phyloP scores from a whole-genome alignment of 306 rosid species.

The Hippophae rhamnoides region DNA sequence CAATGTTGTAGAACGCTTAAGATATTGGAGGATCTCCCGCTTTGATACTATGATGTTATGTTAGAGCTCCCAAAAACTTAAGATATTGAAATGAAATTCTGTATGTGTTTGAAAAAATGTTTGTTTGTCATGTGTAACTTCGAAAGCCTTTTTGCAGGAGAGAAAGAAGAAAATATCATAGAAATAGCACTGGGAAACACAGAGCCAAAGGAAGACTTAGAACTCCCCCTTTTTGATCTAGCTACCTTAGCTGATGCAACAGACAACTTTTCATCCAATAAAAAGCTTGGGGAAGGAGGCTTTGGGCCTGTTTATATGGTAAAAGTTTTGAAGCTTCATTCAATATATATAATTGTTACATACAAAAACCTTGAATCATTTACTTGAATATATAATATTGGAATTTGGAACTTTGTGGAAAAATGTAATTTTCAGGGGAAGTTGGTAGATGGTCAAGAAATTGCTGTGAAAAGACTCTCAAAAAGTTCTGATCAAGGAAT shows the following conservation, averaged over 20 bases:
- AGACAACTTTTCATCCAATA: conserved; percentile 23
- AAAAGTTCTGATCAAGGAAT: conserved; percentile 44
- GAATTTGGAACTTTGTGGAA: not conserved
- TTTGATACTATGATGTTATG: too few relatives aligned
- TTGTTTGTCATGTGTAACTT: too few relatives aligned
- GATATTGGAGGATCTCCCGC: too few relatives aligned
- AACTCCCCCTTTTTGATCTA: conserved; percentile 31
- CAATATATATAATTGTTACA: not conserved
- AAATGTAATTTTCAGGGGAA: conserved; percentile 30
- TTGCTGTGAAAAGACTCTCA: conserved; percentile 56
- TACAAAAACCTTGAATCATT: too few relatives aligned
- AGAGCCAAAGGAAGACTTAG: conserved; percentile 20
- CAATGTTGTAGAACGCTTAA: too few relatives aligned
- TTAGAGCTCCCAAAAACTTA: too few relatives aligned
- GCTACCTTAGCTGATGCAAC: conserved; percentile 30
- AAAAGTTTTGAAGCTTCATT: not conserved
- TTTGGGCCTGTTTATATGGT: conserved; percentile 51
- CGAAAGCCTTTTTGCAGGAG: not conserved
- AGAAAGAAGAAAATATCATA: not conserved
- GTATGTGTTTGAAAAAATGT: too few relatives aligned
- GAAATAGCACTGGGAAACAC: not conserved
- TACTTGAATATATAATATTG: too few relatives aligned
- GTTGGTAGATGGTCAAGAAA: conserved; percentile 32
- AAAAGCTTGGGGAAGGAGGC: conserved; percentile 49
- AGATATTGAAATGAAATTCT: too few relatives aligned